Base-by-base conservation (phyloP, 2,329 filamentous ascomycete species). In the Alternaria tenuissima region DNA sequence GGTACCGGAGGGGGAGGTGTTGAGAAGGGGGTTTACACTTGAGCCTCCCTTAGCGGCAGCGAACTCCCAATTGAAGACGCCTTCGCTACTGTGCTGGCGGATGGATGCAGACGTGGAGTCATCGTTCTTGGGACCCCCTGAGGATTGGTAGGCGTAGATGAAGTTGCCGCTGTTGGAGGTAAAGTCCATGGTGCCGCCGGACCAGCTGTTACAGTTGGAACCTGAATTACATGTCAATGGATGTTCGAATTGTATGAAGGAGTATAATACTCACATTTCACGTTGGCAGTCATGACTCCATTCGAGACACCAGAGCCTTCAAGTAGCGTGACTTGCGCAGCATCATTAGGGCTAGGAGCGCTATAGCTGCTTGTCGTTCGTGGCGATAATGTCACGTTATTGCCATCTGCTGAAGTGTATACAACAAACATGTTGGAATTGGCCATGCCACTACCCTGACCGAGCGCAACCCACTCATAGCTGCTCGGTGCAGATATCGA, bases 341-440 rank as follows among this genome's bases (percentile, higher is more conserved):
- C 67, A 3, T 73, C 73, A 61, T 83, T 81, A 55, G 79, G 72
- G 16, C 70, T 62, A 2, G 86, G 86, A 62, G 78, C 64, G 4
- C 54, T 61, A 32, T 86, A 71, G 7, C 84, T 84, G 12, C 67
- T 77, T 8, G 81, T 81, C 7, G 79, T 65, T 41, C 86, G 78
- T 9, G 86, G 83, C 3, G 86, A 88, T 8, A 89, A 65, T 0
- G 87, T 89, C 14, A 88, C 84, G 63, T 87, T 88, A 43, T 75
- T 81, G 26, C 84, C 82, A 38, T 76, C 75, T 39, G 81, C 76
- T 26, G 82, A 80, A n/a, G 84, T 81, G 66, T 88, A 88, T 6
- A 87, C 78, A 43, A 88, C 76, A 69, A 88, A 88, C 47, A 89
- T 87, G 71, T 87, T 87, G 6, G 86, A 74, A 22, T 82, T 83